Evolutionary conservation across 164 flowering plant genomes (phyloP).

Genomic region (Malania oleifera): DNA sequence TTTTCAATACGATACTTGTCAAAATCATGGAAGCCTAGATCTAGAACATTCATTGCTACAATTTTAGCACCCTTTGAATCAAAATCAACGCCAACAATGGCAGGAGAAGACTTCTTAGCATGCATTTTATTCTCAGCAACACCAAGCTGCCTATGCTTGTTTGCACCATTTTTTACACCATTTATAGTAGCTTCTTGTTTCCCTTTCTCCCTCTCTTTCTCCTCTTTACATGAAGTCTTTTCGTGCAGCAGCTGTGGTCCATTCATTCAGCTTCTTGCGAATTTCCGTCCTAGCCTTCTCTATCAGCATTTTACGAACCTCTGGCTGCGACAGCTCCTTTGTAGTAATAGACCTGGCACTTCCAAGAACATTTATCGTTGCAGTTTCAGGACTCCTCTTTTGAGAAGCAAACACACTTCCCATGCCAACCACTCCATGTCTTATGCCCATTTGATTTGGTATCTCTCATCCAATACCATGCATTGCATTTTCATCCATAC

Average conservation of each 20-base stretch:
- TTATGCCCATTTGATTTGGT: not conserved
- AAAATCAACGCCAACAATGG: slow-evolving; percentile 5
- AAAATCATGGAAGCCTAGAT: slow-evolving; percentile 43
- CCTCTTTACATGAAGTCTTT: slow-evolving; percentile 5
- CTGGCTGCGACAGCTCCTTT: slow-evolving; percentile 17
- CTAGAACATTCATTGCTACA: slow-evolving; percentile 19
- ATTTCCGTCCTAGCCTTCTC: slow-evolving; percentile 22
- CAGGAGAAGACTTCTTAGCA: slow-evolving; percentile 2
- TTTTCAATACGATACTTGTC: slow-evolving; percentile 20
- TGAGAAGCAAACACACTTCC: not conserved
- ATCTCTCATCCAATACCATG: slow-evolving; percentile 2
- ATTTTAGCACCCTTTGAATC: slow-evolving; percentile 1
- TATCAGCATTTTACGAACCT: slow-evolving; percentile 17
- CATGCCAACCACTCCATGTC: not conserved
- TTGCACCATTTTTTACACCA: not conserved
- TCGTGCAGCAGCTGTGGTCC: not conserved
- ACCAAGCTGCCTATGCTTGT: not conserved
- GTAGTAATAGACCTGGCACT: not conserved
- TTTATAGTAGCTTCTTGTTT: slow-evolving; percentile 1
- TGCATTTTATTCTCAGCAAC: not conserved
- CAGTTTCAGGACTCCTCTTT: not conserved
- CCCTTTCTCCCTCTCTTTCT: slow-evolving; percentile 3
- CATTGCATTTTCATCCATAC: slow-evolving; percentile 1
- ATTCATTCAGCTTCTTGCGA: slow-evolving; percentile 16
- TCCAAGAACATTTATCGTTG: slow-evolving; percentile 6